Base-by-base conservation (phyloP, 495 filamentous ascomycete genomes). In the Lasiosphaeria hispida region DNA sequence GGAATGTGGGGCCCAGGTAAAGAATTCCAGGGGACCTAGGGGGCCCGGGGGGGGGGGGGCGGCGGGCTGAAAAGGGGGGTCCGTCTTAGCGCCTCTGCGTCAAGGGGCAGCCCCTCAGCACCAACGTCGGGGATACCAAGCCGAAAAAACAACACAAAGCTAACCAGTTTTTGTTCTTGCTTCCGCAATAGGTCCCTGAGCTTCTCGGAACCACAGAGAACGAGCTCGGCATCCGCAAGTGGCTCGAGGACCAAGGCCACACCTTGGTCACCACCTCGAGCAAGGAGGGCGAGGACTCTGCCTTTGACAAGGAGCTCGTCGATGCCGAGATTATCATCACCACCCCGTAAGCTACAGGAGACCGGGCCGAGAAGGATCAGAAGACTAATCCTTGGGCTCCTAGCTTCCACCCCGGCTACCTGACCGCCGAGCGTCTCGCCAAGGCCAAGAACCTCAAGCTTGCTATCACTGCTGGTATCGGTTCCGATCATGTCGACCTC, bases 241-340 rank as follows among this genome's bases (percentile, higher is more conserved):
- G 94, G 94, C 82, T 98, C 61, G 94, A 97, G 78, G 89, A 90
- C 48, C 83, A 92, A 71, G 94, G 94, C 68, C 94, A 98, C 83
- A 93, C 89, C 33, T 83, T 98, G 50, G 87, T 98, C 57, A 98
- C 93, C 63, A 98, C 94, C 55, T 96, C 92, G 57, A 91, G 96
- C 79, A 98, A 98, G 82, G 94, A 82, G 62, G 90, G 93, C 57
- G 87, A 89, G 77, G 84, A 90, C 83, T 97, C 93, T 50, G 88
- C 78, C 59, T 97, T 98, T 71, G 94, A 98, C 76, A 81, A 90
- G 77, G 90, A 98, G 76, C 82, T 98, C 19, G 92, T 93, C 47
- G 94, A 98, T 71, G 91, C 94, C 57, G 94, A 98, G 73, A 83
- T 98, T 72, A 97, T 98, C 83, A 97, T 98, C 78, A 98, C 94